A percentile compares a stretch with the other conserved stretches of the same genome.
Conservation (phyloP, 192 early-diverging fungal species). For the Coemansia erecta region DNA sequence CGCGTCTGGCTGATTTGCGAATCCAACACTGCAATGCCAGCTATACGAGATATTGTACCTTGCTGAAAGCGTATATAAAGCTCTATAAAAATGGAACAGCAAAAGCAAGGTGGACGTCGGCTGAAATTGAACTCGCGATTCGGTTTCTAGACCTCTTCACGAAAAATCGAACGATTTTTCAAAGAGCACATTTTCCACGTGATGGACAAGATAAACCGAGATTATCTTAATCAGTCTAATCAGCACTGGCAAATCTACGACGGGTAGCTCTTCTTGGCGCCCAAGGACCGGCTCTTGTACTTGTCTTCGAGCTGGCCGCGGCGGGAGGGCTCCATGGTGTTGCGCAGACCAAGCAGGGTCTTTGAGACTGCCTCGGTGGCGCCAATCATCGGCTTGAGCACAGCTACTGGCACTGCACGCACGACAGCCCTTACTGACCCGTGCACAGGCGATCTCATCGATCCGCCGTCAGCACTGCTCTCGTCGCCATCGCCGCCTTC, state of each 20-base stretch:
- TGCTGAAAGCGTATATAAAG: too few species aligned
- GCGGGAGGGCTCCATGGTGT: conserved; percentile 82
- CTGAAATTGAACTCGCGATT: too few species aligned
- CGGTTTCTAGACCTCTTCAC: too few species aligned
- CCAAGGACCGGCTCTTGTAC: conserved; percentile 48
- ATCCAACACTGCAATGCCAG: too few species aligned
- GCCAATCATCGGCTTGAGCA: conserved; percentile 94
- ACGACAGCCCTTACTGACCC: conserved; percentile 52
- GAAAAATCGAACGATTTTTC: too few species aligned
- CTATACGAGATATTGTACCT: too few species aligned
- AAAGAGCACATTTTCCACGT: conserved; percentile 1
- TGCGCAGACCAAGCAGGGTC: conserved; percentile 85
- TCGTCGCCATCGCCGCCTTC: conserved; percentile 20
- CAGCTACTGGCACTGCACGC: conserved; percentile 76
- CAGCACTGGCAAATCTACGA: background rate
- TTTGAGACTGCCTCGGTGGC: conserved; percentile 91
- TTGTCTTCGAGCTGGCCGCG: conserved; percentile 77
- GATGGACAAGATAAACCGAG: background rate
- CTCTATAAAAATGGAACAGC: too few species aligned
- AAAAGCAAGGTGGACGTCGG: too few species aligned
- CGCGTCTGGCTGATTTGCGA: too few species aligned
- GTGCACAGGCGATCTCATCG: conserved; percentile 56
- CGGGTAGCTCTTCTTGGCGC: conserved; percentile 39
- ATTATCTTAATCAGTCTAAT: background rate
- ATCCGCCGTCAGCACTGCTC: conserved; percentile 11